Percentiles rank a stretch among this genome's conserved stretches.
phyloP scores from a whole-genome alignment of 2,329 filamentous ascomycete genomes.

The Sporothrix variecibatus region DNA sequence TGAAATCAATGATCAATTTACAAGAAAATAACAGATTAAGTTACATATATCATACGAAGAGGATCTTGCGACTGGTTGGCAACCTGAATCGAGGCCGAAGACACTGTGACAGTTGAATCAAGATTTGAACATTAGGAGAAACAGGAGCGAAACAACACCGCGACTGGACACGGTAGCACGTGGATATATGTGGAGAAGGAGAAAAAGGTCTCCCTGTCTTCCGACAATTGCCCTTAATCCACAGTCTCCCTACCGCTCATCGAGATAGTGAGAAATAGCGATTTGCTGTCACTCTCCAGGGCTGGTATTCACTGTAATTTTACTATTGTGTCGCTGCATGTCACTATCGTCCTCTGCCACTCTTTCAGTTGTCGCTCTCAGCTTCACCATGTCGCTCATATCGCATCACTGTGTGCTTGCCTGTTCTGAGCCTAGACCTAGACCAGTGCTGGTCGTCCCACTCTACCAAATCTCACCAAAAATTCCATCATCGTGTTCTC shows the following conservation, averaged over 20 bases:
- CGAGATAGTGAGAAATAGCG: background rate
- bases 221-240: background rate
- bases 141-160: background rate
- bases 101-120: background rate
- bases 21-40: too few species aligned
- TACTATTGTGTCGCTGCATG: background rate
- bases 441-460: too few species aligned
- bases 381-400: too few species aligned
- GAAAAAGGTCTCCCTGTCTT: background rate
- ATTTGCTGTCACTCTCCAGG: background rate
- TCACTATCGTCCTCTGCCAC: background rate
- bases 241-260: background rate
- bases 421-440: background rate
- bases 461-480: too few species aligned
- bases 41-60: too few species aligned
- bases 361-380: background rate
- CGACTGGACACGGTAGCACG: background rate
- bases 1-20: too few species aligned
- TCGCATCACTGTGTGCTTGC: too few species aligned
- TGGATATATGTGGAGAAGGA: background rate
- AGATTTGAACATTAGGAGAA: background rate
- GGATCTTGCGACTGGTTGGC: background rate
- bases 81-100: background rate
- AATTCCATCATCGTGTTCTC: background rate
- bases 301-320: background rate